phyloP scores from a whole-genome alignment of 2,329 filamentous ascomycete species.

The Zarea fungicola region DNA sequence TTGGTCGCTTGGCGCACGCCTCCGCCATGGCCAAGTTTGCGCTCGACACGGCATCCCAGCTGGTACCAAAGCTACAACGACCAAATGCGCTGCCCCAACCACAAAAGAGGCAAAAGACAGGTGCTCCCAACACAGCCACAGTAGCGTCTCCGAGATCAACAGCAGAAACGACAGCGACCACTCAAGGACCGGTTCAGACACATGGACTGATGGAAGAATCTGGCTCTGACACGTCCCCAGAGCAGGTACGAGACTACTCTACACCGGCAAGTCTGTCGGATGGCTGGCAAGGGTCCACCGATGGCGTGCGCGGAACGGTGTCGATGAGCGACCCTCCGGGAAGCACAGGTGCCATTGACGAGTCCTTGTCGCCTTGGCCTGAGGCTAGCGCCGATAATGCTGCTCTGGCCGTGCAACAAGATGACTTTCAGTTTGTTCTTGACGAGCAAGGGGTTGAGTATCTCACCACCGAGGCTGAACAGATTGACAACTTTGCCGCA shows the following conservation, averaged over 20 bases:
- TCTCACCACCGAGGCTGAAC: neutral
- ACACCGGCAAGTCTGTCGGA: conserved; percentile 5
- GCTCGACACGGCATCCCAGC: neutral
- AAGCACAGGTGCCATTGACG: conserved; percentile 1
- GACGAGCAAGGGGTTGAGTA: neutral
- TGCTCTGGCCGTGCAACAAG: neutral
- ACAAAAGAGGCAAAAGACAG: conserved; percentile 1
- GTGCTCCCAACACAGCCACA: no score
- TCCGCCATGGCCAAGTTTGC: conserved; percentile 3
- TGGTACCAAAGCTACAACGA: neutral
- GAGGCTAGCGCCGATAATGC: neutral
- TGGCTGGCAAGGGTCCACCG: conserved; percentile 5
- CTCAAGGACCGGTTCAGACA: neutral
- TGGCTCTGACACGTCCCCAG: conserved; percentile 4
- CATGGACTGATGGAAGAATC: neutral
- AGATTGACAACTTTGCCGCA: conserved; percentile 5
- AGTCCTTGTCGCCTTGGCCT: conserved; percentile 8
- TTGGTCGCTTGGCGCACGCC: neutral
- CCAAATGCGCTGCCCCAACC: neutral
- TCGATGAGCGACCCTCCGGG: neutral
- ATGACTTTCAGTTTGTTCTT: neutral
- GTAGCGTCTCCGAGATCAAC: neutral
- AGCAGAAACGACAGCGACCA: neutral
- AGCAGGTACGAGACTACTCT: neutral
- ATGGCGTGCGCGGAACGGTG: neutral